Conservation (phyloP, 192 early-diverging fungal species). For the Rhizoclosmatium globosum region DNA sequence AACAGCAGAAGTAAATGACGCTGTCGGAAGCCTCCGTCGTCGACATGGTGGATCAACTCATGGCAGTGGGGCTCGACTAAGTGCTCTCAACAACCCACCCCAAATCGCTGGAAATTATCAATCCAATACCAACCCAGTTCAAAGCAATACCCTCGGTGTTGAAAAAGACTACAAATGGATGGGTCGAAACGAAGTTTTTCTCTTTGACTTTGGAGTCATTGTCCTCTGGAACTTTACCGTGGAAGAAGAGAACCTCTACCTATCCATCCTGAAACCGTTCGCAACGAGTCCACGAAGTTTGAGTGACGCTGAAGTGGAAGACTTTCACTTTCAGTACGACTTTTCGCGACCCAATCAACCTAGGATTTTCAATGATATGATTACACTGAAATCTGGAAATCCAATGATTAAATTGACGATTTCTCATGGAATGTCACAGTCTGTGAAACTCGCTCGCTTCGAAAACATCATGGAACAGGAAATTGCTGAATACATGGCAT, state of each 20-base stretch:
- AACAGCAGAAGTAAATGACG: background rate
- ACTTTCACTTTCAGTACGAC: constrained; percentile 86
- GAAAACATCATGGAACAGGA: constrained; percentile 93
- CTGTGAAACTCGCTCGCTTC: constrained; percentile 91
- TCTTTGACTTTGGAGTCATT: constrained; percentile 64
- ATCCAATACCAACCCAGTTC: background rate
- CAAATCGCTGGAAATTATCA: background rate
- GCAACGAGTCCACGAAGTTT: constrained; percentile 19
- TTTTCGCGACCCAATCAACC: constrained; percentile 62
- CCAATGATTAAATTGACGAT: constrained; percentile 94
- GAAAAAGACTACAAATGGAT: constrained; percentile 44
- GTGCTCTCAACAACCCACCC: background rate
- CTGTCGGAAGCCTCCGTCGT: background rate
- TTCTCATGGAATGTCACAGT: constrained; percentile 94
- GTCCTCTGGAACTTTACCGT: constrained; percentile 63
- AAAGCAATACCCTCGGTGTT: background rate
- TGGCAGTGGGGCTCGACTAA: background rate
- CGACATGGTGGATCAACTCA: background rate
- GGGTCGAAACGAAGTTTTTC: constrained; percentile 56
- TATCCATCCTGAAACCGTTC: constrained; percentile 21
- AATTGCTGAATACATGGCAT: constrained; percentile 83
- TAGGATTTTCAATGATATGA: constrained; percentile 87
- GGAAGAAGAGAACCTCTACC: constrained; percentile 48
- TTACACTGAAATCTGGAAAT: constrained; percentile 70
- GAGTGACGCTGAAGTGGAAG: constrained; percentile 72